Evolutionary conservation across 805 yeast species (phyloP).

Genomic region (Cyberlindnera maritima): DNA sequence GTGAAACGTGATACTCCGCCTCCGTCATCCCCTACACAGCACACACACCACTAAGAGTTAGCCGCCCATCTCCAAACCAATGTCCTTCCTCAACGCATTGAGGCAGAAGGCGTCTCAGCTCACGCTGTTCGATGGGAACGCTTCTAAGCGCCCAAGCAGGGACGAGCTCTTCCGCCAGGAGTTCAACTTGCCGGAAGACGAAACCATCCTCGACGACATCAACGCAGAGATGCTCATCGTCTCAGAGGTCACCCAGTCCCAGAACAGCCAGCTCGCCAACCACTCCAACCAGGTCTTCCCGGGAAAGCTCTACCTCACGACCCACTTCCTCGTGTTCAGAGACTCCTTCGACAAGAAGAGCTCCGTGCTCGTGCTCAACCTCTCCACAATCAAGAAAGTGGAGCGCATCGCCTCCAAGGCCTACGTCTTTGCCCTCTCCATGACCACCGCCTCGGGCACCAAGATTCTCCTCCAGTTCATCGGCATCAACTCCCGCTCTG

Average conservation of each 20-base stretch:
- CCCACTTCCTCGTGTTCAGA: constrained; percentile 71
- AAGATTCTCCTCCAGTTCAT: constrained; percentile 67
- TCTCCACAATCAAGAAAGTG: constrained; percentile 78
- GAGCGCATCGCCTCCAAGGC: constrained; percentile 79
- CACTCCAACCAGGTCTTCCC: constrained; percentile 40
- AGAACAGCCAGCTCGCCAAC: constrained; percentile 15
- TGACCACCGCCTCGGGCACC: constrained; percentile 65
- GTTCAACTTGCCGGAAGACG: constrained; percentile 70
- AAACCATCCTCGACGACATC: constrained; percentile 60
- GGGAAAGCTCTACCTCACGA: constrained; percentile 71
- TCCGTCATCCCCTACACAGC: not conserved
- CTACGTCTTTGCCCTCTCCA: constrained; percentile 73
- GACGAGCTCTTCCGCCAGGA: constrained; percentile 71
- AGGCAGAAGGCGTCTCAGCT: constrained; percentile 46
- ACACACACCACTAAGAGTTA: no score
- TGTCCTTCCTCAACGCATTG: constrained; percentile 46
- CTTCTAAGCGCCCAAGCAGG: constrained; percentile 28
- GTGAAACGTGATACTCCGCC: no score
- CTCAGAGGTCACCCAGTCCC: constrained; percentile 16
- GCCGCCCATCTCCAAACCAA: constrained; percentile 13
- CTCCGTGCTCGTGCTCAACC: constrained; percentile 67
- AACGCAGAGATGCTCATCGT: constrained; percentile 57
- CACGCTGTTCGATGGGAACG: constrained; percentile 38
- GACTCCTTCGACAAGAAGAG: constrained; percentile 66
- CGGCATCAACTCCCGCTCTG: constrained; percentile 77